Evolutionary conservation across 1,284 basidiomycete genomes (phyloP), one percentile per base, ranked within the genome.

Genomic region (Amylostereum areolatum): DNA sequence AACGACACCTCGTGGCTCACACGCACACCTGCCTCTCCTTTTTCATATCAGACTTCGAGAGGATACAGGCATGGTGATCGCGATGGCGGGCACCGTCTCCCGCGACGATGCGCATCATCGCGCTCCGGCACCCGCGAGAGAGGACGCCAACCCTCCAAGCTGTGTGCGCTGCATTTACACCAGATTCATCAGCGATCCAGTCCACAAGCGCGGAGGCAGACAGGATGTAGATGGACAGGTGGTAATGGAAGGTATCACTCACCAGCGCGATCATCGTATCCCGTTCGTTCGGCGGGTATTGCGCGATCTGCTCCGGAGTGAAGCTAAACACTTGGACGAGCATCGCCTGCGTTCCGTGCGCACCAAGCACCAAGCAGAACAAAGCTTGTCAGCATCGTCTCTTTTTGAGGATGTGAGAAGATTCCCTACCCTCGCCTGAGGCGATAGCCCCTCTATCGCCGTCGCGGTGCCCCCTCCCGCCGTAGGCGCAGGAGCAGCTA

Each of bases 181-280:
- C n/a, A n/a, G n/a, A n/a, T n/a, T n/a, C n/a, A n/a, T n/a, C n/a
- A n/a, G n/a, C n/a, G n/a, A n/a, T n/a, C n/a, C n/a, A n/a, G n/a
- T n/a, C n/a, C n/a, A n/a, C n/a, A n/a, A n/a, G n/a, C n/a, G n/a
- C n/a, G n/a, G n/a, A n/a, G n/a, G n/a, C n/a, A n/a, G n/a, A n/a
- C n/a, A n/a, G 24, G 29, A 30, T 31, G 27, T 12, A 25, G 46
- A 25, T 12, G 31, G 43, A 27, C 35, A 29, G 28, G 31, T 24
- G 7, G 39, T 32, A 48, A 30, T 45, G 41, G 37, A 39, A 45
- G 24, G 31, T 32, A 18, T 12, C 41, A 72, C 85, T 52, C 55
- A 92, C 92, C 64, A 97, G 68, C 59, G 89, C 82, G 67, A 92
- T 77, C 42, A 98, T 91, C n/a, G 91, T 87, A 0, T 83, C 81